A percentile compares a stretch with the other conserved stretches of the same genome.
These are phyloP conservation scores for Colletotrichum coccodes DNA, from an alignment of 2,329 filamentous ascomycete genomes.

Conservation along the genomic window DNA sequence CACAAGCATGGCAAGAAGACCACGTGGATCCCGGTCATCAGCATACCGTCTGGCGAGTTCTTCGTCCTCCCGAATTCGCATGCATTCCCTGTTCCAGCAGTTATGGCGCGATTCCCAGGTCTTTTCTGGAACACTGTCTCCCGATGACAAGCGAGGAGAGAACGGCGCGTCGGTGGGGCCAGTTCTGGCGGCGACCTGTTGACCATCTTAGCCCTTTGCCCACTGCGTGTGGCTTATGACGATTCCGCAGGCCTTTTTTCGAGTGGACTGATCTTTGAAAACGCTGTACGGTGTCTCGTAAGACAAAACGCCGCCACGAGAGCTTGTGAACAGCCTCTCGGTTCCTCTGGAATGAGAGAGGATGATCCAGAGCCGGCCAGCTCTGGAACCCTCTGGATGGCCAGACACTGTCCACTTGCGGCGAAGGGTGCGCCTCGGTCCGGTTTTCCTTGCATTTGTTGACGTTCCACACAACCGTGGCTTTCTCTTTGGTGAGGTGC, in stretches of 20 bases:
- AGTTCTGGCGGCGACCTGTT: neutral
- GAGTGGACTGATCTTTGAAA: slow-evolving; percentile 11
- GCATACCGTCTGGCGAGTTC: neutral
- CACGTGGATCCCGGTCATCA: neutral
- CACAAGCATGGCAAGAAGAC: neutral
- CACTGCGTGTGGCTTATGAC: neutral
- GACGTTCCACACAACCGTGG: neutral
- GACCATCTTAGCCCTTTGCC: neutral
- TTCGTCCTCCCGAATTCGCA: neutral
- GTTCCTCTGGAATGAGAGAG: neutral
- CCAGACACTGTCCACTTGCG: neutral
- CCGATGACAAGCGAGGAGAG: neutral
- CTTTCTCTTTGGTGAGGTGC: neutral
- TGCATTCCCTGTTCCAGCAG: neutral
- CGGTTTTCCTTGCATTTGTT: neutral
- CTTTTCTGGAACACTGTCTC: neutral
- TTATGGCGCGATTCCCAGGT: neutral
- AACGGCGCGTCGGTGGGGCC: slow-evolving; percentile 2
- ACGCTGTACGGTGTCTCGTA: slow-evolving; percentile 2
- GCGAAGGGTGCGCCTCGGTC: neutral
- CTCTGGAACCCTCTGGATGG: neutral
- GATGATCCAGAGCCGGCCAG: neutral
- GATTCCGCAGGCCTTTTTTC: neutral
- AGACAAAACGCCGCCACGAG: slow-evolving; percentile 10
- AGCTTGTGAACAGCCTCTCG: neutral